A percentile compares a stretch with the other conserved stretches of the same genome.
phyloP scores from a whole-genome alignment of 495 filamentous ascomycete genomes.

The Beverwykella pulmonaria region DNA sequence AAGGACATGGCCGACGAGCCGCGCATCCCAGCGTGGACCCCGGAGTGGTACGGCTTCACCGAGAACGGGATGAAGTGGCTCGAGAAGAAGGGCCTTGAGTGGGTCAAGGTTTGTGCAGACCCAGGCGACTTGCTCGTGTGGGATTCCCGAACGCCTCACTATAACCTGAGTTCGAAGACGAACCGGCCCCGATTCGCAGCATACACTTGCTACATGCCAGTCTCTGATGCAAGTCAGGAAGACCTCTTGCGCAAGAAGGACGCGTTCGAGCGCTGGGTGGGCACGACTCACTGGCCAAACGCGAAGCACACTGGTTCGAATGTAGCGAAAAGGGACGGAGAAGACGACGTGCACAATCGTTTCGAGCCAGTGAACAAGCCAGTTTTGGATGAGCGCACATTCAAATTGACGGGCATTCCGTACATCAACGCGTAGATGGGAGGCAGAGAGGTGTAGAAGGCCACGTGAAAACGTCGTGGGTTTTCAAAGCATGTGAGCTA shows the following conservation, averaged over 20 bases:
- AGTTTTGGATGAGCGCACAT: constrained; percentile 12
- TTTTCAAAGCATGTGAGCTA: no score
- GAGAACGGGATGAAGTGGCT: constrained; percentile 14
- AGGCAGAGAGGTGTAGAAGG: no score
- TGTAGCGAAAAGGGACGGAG: constrained; percentile 8
- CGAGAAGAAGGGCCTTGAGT: constrained; percentile 2
- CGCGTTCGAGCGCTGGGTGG: constrained; percentile 7
- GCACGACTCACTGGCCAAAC: constrained; percentile 12
- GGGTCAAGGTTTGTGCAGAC: constrained; percentile 12
- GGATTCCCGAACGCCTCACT: constrained; percentile 11
- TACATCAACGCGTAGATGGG: constrained; percentile 6
- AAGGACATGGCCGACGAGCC: constrained; percentile 11
- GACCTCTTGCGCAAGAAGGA: constrained; percentile 12
- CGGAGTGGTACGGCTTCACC: constrained; percentile 11
- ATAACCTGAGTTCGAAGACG: constrained; percentile 13
- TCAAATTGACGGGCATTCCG: constrained; percentile 12
- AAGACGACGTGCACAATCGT: constrained; percentile 4
- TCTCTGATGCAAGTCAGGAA: constrained; percentile 3
- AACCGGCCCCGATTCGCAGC: constrained; percentile 1
- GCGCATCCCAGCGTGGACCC: constrained; percentile 11
- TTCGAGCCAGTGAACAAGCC: constrained; percentile 13
- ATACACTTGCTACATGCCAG: constrained; percentile 13
- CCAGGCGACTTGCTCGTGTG: constrained; percentile 8
- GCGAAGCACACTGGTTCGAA: constrained; percentile 4
- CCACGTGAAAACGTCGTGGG: no score